These are phyloP conservation scores for Botrytis tulipae DNA, from an alignment of 2,329 filamentous ascomycete genomes.

Conservation along the genomic window DNA sequence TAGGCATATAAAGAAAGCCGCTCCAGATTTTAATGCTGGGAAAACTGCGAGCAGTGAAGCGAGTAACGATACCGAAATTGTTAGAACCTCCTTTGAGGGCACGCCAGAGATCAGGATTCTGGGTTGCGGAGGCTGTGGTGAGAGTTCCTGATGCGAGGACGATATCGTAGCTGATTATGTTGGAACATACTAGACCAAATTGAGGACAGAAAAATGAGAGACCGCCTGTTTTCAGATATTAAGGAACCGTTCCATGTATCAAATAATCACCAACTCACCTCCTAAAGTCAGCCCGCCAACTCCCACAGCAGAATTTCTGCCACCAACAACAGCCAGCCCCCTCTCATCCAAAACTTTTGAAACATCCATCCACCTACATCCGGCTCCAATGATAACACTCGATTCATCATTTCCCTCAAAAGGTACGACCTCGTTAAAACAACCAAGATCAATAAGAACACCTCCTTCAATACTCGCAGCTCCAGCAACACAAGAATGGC, in stretches of 20 bases:
- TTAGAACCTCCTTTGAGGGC: conserved; percentile 28
- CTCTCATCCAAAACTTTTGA: conserved; percentile 31
- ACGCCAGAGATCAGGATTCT: conserved; percentile 24
- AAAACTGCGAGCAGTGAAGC: conserved; percentile 22
- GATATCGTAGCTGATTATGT: conserved; percentile 27
- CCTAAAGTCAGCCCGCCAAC: conserved; percentile 30
- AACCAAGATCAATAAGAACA: conserved; percentile 49
- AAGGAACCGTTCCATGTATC: not conserved
- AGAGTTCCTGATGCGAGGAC: conserved; percentile 24
- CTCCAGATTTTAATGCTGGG: conserved; percentile 37
- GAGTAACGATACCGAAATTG: conserved; percentile 27
- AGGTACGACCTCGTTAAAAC: conserved; percentile 33
- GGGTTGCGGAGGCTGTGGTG: conserved; percentile 20
- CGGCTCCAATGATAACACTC: conserved; percentile 39
- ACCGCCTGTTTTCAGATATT: conserved; percentile 15
- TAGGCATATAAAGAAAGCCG: conserved; percentile 39
- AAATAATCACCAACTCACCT: conserved; percentile 23
- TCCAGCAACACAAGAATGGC: conserved; percentile 40
- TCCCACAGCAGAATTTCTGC: conserved; percentile 36
- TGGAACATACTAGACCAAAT: conserved; percentile 27
- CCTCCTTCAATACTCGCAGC: conserved; percentile 51
- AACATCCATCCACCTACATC: conserved; percentile 41
- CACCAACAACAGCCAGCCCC: conserved; percentile 41
- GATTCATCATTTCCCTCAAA: conserved; percentile 35
- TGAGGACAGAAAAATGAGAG: conserved; percentile 29